Evolutionary conservation across 2,329 filamentous ascomycete genomes (phyloP).

Genomic region (Fusarium sp.): DNA sequence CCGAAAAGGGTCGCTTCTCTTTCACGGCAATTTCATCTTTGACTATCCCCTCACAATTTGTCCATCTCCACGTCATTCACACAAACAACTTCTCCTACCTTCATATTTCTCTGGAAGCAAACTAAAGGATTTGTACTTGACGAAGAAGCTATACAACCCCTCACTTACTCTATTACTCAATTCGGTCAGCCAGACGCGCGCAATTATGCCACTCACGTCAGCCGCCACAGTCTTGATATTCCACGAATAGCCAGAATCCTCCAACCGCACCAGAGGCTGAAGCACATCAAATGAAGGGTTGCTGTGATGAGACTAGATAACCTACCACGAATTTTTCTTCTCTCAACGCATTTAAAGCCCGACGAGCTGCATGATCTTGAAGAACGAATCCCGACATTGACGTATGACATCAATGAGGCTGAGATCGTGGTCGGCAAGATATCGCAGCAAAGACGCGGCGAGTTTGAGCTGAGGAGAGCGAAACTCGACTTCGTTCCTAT

Average conservation of each 20-base stretch:
- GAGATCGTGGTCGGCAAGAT: slow-evolving; percentile 81
- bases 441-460: slow-evolving; percentile 75
- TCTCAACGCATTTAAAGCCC: slow-evolving; percentile 75
- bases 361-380: slow-evolving; percentile 74
- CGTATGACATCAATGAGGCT: slow-evolving; percentile 79
- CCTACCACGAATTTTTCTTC: slow-evolving; percentile 77
- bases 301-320: slow-evolving; percentile 42
- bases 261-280: neutral
- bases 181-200: neutral
- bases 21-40: neutral
- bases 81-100: neutral
- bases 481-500: slow-evolving; percentile 68
- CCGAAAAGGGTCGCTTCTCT: neutral
- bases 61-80: slow-evolving; percentile 14
- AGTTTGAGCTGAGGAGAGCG: slow-evolving; percentile 79
- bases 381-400: slow-evolving; percentile 73
- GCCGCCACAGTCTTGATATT: neutral
- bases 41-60: neutral
- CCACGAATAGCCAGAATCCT: slow-evolving; percentile 1
- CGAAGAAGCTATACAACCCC: neutral
- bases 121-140: neutral
- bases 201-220: slow-evolving; percentile 11
- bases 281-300: neutral
- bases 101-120: neutral
- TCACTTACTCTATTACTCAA: neutral